Conservation (phyloP, 2,329 filamentous ascomycete species). For the Cytospora chrysosperma region DNA sequence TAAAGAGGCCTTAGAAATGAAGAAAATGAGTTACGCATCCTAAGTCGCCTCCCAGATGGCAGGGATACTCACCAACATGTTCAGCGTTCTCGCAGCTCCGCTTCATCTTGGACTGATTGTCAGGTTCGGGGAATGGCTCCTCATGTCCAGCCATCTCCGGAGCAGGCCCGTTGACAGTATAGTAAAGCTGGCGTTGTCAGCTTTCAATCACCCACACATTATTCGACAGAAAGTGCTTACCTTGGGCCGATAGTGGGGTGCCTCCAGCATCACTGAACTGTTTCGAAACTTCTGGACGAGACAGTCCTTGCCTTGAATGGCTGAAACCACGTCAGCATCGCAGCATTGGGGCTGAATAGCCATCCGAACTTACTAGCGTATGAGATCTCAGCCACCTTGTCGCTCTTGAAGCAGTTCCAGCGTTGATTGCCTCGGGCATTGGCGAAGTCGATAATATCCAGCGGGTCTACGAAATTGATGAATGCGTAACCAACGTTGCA, state of each 20-base stretch:
- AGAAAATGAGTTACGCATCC: not conserved
- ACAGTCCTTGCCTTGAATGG: slow-evolving; percentile 89
- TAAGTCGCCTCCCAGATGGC: not conserved
- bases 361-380: slow-evolving; percentile 74
- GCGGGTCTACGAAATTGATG: slow-evolving; percentile 84
- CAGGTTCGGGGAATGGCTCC: slow-evolving; percentile 72
- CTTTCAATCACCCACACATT: not conserved
- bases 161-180: slow-evolving; percentile 47
- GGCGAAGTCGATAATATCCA: slow-evolving; percentile 74
- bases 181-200: slow-evolving; percentile 47
- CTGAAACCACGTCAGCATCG: slow-evolving; percentile 43
- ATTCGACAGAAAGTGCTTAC: slow-evolving; percentile 41
- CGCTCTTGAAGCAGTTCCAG: slow-evolving; percentile 79
- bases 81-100: slow-evolving; percentile 84
- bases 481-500: slow-evolving; percentile 97
- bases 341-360: not conserved
- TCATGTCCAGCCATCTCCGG: slow-evolving; percentile 64
- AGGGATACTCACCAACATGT: slow-evolving; percentile 64
- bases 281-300: slow-evolving; percentile 95
- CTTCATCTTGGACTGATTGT: slow-evolving; percentile 86
- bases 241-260: slow-evolving; percentile 79
- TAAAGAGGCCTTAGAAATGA: slow-evolving; percentile 64
- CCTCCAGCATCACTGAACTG: slow-evolving; percentile 91
- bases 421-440: slow-evolving; percentile 67
- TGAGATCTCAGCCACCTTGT: slow-evolving; percentile 85